These are phyloP conservation scores for Andrographis paniculata DNA, from an alignment of 305 asterid genomes.

Conservation along the genomic window DNA sequence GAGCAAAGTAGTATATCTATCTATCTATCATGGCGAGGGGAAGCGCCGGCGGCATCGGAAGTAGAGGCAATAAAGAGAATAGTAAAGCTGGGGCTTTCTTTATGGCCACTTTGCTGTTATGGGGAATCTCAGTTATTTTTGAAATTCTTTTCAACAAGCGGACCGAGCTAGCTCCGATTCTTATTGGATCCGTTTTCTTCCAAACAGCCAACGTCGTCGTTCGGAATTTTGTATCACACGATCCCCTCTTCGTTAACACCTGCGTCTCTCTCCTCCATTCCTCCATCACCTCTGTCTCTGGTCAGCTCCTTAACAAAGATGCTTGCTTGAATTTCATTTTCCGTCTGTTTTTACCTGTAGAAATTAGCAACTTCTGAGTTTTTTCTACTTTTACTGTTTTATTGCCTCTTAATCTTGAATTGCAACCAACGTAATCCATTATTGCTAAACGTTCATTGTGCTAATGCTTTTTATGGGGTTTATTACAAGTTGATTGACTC, in stretches of 20 bases:
- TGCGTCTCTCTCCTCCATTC: conserved; percentile 89
- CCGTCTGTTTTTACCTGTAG: too few species aligned
- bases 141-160: conserved; percentile 67
- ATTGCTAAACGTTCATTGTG: too few species aligned
- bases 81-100: conserved; percentile 55
- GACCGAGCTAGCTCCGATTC: conserved; percentile 45
- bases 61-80: conserved; percentile 19
- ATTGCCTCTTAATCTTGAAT: neutral
- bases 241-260: conserved; percentile 74
- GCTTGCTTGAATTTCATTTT: neutral
- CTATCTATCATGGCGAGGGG: conserved; percentile 30
- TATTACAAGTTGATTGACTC: too few species aligned
- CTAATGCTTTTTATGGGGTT: too few species aligned
- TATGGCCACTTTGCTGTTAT: conserved; percentile 67
- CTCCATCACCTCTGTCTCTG: conserved; percentile 55
- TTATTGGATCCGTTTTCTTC: conserved; percentile 54
- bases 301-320: conserved; percentile 25
- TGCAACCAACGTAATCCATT: too few species aligned
- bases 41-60: conserved; percentile 21
- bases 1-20: too few species aligned
- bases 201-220: conserved; percentile 62
- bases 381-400: neutral
- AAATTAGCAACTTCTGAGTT: too few species aligned
- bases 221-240: conserved; percentile 47
- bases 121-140: conserved; percentile 64